phyloP scores from a whole-genome alignment of 768 basidiomycete species.

The Rhodocollybia butyracea region DNA sequence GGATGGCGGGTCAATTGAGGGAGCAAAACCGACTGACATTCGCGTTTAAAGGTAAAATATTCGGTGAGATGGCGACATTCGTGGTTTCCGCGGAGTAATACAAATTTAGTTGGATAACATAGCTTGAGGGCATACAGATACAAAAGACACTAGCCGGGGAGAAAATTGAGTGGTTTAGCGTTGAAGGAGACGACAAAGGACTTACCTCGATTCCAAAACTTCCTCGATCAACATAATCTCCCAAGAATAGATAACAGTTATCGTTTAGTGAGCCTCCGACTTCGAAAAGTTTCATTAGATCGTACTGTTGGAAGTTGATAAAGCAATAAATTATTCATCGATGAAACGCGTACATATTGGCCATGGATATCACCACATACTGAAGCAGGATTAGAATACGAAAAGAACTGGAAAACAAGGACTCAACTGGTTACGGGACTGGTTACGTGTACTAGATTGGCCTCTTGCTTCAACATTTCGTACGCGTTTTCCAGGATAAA shows the following conservation, averaged over 20 bases:
- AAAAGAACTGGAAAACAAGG: background rate
- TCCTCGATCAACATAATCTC: slow-evolving; percentile 97
- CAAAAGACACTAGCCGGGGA: slow-evolving; percentile 63
- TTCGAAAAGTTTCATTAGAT: slow-evolving; percentile 97
- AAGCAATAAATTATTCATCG: background rate
- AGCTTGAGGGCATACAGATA: slow-evolving; percentile 95
- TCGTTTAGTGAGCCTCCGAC: slow-evolving; percentile 84
- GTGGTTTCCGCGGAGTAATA: slow-evolving; percentile 91
- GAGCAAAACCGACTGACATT: slow-evolving; percentile 49
- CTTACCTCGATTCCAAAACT: slow-evolving; percentile 73
- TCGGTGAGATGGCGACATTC: slow-evolving; percentile 96
- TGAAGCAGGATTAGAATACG: slow-evolving; percentile 21
- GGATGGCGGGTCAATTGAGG: background rate
- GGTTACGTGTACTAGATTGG: slow-evolving; percentile 82
- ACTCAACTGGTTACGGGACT: slow-evolving; percentile 84
- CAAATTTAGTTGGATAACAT: slow-evolving; percentile 78
- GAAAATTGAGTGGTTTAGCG: background rate
- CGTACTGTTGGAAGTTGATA: slow-evolving; percentile 56
- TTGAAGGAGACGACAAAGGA: slow-evolving; percentile 3
- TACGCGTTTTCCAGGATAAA: slow-evolving; percentile 73
- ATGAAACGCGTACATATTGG: slow-evolving; percentile 69
- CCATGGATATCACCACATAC: slow-evolving; percentile 98
- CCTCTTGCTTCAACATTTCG: slow-evolving; percentile 66
- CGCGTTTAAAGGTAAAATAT: slow-evolving; percentile 97
- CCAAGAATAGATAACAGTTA: slow-evolving; percentile 88